phyloP scores from a whole-genome alignment of 2,329 filamentous ascomycete species.

The Keithomyces neogunnii region DNA sequence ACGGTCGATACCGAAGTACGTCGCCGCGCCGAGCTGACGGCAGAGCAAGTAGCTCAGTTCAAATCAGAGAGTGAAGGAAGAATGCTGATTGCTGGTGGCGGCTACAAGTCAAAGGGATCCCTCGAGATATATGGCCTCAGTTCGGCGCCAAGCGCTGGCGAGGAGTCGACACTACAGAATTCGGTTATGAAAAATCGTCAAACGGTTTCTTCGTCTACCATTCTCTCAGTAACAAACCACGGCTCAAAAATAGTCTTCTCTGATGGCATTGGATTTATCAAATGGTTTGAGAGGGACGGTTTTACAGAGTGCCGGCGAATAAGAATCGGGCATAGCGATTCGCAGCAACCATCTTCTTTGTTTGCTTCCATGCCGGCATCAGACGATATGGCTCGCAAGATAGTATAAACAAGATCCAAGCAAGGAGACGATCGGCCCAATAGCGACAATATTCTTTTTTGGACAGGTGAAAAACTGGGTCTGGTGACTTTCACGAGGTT shows the following conservation, averaged over 20 bases:
- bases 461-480: slow-evolving; percentile 81
- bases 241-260: slow-evolving; percentile 75
- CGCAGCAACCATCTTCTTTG: slow-evolving; percentile 35
- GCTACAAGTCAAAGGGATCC: slow-evolving; percentile 86
- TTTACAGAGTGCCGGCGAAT: slow-evolving; percentile 48
- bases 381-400: slow-evolving; percentile 73
- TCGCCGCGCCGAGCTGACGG: slow-evolving; percentile 44
- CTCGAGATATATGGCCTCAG: slow-evolving; percentile 73
- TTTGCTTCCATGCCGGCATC: slow-evolving; percentile 44
- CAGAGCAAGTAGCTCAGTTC: slow-evolving; percentile 42
- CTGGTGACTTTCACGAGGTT: slow-evolving; percentile 55
- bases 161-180: slow-evolving; percentile 25
- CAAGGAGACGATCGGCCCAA: slow-evolving; percentile 28
- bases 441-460: slow-evolving; percentile 67
- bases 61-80: slow-evolving; percentile 46
- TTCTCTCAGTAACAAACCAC: slow-evolving; percentile 74
- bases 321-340: slow-evolving; percentile 47
- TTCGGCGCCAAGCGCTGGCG: slow-evolving; percentile 18
- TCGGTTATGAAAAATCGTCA: slow-evolving; percentile 69
- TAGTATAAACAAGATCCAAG: slow-evolving; percentile 51
- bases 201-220: slow-evolving; percentile 69
- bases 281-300: slow-evolving; percentile 87
- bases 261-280: slow-evolving; percentile 74
- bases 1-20: slow-evolving; percentile 52
- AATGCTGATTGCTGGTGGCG: slow-evolving; percentile 73